Conservation (phyloP, 1,139 yeast genomes). For the Zygosaccharomyces sapae region DNA sequence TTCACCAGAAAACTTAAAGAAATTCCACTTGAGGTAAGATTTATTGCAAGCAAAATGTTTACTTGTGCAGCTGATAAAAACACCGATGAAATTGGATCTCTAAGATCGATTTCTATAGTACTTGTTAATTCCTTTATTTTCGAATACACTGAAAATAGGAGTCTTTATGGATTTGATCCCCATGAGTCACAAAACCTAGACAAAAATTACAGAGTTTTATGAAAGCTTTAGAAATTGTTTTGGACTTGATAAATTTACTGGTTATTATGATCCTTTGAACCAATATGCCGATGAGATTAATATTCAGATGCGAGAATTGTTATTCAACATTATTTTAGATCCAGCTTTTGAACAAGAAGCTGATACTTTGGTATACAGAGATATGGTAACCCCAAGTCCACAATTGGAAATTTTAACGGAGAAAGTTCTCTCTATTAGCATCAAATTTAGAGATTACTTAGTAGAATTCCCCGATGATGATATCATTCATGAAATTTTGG, state of each 20-base stretch:
- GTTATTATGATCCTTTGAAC: slow-evolving; percentile 34
- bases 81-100: slow-evolving; percentile 38
- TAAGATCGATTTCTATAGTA: slow-evolving; percentile 59
- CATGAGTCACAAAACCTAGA: slow-evolving; percentile 6
- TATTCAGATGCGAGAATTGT: slow-evolving; percentile 27
- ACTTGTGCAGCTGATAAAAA: slow-evolving; percentile 46
- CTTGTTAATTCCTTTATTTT: slow-evolving; percentile 73
- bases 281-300: slow-evolving; percentile 33
- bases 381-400: slow-evolving; percentile 31
- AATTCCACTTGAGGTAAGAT: slow-evolving; percentile 64
- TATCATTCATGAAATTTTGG: slow-evolving; percentile 25
- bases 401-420: slow-evolving; percentile 31
- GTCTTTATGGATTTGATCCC: slow-evolving; percentile 28
- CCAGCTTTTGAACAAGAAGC: slow-evolving; percentile 31
- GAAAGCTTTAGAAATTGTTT: slow-evolving; percentile 26
- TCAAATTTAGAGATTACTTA: slow-evolving; percentile 22
- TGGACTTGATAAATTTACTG: slow-evolving; percentile 27
- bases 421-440: slow-evolving; percentile 26
- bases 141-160: slow-evolving; percentile 37
- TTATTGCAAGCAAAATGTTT: slow-evolving; percentile 43
- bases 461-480: slow-evolving; percentile 31
- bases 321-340: slow-evolving; percentile 29
- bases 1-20: slow-evolving; percentile 42
- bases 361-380: slow-evolving; percentile 30
- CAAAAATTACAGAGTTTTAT: slow-evolving; percentile 22